These are phyloP conservation scores for Sporothrix phasma DNA, from an alignment of 2,329 filamentous ascomycete genomes.

Conservation along the genomic window DNA sequence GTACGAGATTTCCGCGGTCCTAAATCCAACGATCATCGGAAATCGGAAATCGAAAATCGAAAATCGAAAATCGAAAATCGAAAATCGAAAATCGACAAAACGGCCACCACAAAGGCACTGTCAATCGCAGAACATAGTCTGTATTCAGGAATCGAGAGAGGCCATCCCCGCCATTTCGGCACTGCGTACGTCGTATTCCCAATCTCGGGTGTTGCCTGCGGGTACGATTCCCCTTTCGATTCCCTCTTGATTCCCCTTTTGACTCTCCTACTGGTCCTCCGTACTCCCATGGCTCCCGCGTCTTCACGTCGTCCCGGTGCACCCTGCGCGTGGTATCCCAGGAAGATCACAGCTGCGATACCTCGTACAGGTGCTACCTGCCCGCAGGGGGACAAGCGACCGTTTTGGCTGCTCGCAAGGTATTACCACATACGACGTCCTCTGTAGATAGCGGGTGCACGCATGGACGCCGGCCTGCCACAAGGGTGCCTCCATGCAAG, in stretches of 20 bases:
- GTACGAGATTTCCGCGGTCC: too few species aligned
- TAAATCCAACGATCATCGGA: too few species aligned
- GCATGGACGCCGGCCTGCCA: not conserved
- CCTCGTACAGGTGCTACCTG: not conserved
- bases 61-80: not conserved
- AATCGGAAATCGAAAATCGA: too few species aligned
- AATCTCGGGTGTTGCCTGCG: not conserved
- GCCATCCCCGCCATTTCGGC: not conserved
- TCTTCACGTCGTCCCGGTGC: not conserved
- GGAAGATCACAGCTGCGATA: not conserved
- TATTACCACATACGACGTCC: too few species aligned
- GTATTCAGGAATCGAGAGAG: not conserved
- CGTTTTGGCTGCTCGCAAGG: not conserved
- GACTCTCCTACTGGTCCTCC: too few species aligned
- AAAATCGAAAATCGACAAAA: not conserved
- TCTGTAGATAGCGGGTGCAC: not conserved
- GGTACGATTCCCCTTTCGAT: not conserved
- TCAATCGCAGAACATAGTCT: not conserved
- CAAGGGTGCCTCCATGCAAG: too few species aligned
- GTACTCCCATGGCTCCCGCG: not conserved
- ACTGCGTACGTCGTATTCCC: not conserved
- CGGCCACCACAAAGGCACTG: too few species aligned
- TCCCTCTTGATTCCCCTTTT: too few species aligned
- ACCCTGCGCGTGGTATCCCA: not conserved
- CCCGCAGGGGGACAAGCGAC: not conserved